Evolutionary conservation across 1,284 basidiomycete species (phyloP).

Genomic region (Trichosporon sp.): DNA sequence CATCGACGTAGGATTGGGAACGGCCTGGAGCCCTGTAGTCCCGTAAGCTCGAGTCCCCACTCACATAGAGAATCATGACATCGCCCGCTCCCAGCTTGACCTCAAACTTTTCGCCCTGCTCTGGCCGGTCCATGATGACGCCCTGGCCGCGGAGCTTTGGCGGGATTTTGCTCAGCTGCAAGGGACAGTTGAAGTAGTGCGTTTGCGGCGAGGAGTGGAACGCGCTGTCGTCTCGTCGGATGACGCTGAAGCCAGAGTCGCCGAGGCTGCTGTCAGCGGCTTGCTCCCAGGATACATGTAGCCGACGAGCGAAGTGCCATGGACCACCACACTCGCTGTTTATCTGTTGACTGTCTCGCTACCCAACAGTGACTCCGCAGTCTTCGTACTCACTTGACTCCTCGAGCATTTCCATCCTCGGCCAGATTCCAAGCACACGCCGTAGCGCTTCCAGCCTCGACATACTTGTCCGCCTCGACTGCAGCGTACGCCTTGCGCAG

Average conservation of each 20-base stretch:
- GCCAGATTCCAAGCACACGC: conserved; percentile 43
- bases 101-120: conserved; percentile 33
- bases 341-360: too few relatives aligned
- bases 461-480: conserved; percentile 47
- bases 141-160: conserved; percentile 19
- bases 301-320: too few relatives aligned
- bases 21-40: background rate
- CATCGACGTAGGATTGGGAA: too few relatives aligned
- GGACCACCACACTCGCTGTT: too few relatives aligned
- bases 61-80: conserved; percentile 44
- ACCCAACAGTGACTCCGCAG: too few relatives aligned
- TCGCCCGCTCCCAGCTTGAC: conserved; percentile 44
- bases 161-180: conserved; percentile 42
- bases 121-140: conserved; percentile 30
- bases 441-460: conserved; percentile 51
- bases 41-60: conserved; percentile 17
- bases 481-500: conserved; percentile 50
- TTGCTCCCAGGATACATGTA: too few relatives aligned
- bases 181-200: conserved; percentile 50
- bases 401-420: conserved; percentile 47
- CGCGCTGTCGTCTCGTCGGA: conserved; percentile 37
- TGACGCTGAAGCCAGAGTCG: conserved; percentile 46
- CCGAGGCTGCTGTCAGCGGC: conserved; percentile 36
- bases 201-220: conserved; percentile 40
- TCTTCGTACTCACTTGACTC: conserved; percentile 50